Conservation (phyloP, 129 eudicot species). For the Chrysanthemum seticuspe region DNA sequence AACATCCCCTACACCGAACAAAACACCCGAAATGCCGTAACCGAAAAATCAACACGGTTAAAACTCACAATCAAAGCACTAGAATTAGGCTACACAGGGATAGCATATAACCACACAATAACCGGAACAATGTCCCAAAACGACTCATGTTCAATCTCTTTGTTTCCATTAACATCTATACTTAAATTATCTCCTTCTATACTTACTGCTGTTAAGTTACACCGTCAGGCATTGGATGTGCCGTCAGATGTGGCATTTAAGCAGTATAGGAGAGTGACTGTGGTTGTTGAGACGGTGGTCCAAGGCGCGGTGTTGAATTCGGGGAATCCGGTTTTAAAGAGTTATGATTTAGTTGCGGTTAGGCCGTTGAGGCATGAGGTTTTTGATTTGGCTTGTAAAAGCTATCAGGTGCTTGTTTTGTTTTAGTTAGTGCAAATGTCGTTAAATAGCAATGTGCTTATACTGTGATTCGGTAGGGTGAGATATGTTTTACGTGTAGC, state of each 20-base stretch:
- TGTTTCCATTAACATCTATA: conserved; percentile 55
- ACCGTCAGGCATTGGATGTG: conserved; percentile 53
- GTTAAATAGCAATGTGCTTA: neutral
- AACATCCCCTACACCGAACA: conserved; percentile 81
- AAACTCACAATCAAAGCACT: conserved; percentile 66
- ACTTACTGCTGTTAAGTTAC: conserved; percentile 55
- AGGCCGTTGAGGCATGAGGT: conserved; percentile 66
- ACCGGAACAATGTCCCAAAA: conserved; percentile 75
- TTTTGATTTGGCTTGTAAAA: conserved; percentile 75
- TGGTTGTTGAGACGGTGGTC: conserved; percentile 51
- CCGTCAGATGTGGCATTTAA: conserved; percentile 58
- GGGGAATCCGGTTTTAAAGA: conserved; percentile 68
- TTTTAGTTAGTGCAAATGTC: too few species aligned
- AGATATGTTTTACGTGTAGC: too few species aligned
- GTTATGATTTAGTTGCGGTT: conserved; percentile 80
- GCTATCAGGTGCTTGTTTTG: conserved; percentile 46
- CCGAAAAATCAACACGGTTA: conserved; percentile 50
- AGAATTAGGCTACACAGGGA: conserved; percentile 83
- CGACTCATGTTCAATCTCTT: conserved; percentile 59
- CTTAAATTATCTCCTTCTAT: conserved; percentile 52
- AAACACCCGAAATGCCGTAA: conserved; percentile 30
- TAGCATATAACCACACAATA: conserved; percentile 73
- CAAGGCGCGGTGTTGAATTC: conserved; percentile 73
- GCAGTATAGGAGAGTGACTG: conserved; percentile 76
- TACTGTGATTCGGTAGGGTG: neutral